phyloP scores from a whole-genome alignment of 129 eudicot genomes.

The Lactuca sativa region DNA sequence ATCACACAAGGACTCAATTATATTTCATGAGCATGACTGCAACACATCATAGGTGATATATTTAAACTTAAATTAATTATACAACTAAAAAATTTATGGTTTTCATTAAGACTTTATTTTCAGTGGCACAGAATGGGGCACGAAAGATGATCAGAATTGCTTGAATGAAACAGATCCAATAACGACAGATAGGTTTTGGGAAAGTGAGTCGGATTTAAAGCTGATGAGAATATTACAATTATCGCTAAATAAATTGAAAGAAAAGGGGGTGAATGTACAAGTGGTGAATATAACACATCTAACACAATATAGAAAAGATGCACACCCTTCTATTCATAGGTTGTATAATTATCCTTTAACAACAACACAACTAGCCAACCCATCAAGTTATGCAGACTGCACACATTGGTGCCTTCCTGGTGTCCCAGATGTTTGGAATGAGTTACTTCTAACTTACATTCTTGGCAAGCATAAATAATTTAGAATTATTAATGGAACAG shows the following conservation, averaged over 20 bases:
- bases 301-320: conserved; percentile 6
- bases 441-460: background rate
- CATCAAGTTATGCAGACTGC: conserved; percentile 2
- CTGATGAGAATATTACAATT: background rate
- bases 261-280: background rate
- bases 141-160: conserved; percentile 5
- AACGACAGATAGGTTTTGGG: background rate
- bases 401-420: conserved; percentile 8
- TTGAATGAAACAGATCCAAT: conserved; percentile 2
- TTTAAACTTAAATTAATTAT: background rate
- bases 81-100: background rate
- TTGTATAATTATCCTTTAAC: background rate
- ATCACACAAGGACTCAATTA: conserved; percentile 42
- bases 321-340: conserved; percentile 9
- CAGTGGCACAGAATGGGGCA: conserved; percentile 9
- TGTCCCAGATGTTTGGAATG: conserved; percentile 20
- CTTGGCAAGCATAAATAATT: background rate
- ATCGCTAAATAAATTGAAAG: background rate
- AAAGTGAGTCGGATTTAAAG: background rate
- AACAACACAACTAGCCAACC: background rate
- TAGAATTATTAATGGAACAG: background rate
- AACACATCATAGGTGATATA: conserved; percentile 48
- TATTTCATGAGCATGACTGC: conserved; percentile 65
- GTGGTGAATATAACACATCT: conserved; percentile 10
- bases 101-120: background rate